Percentiles rank a stretch among this genome's conserved stretches.
Conservation (phyloP, 805 yeast species). For the Candida parachauliodes region DNA sequence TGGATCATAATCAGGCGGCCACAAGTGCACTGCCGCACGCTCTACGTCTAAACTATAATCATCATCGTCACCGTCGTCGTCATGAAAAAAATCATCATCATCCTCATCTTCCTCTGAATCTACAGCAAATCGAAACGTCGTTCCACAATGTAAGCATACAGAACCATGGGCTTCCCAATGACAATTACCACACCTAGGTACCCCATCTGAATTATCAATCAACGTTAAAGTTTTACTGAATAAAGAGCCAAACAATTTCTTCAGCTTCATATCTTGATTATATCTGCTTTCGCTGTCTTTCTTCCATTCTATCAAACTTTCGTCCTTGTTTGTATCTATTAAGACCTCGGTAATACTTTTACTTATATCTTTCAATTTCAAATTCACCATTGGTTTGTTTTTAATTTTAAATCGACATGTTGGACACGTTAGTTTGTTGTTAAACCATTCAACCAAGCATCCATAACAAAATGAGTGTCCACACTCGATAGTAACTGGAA, state of each 20-base stretch:
- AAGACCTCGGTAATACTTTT: constrained; percentile 35
- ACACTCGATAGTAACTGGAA: constrained; percentile 61
- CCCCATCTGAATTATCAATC: constrained; percentile 65
- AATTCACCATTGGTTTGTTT: constrained; percentile 51
- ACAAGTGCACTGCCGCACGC: constrained; percentile 6
- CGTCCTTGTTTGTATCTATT: constrained; percentile 27
- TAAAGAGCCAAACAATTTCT: constrained; percentile 44
- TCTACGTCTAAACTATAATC: too few species aligned
- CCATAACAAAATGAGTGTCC: constrained; percentile 76
- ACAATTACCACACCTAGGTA: constrained; percentile 69
- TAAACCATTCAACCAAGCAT: constrained; percentile 62
- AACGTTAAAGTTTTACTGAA: constrained; percentile 51
- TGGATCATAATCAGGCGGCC: constrained; percentile 22
- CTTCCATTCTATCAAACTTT: constrained; percentile 23
- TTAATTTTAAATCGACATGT: constrained; percentile 53
- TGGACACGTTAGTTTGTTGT: constrained; percentile 60
- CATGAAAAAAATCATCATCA: constrained; percentile 32
- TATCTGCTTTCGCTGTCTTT: constrained; percentile 30
- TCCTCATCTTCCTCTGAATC: constrained; percentile 33
- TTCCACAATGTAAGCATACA: constrained; percentile 66
- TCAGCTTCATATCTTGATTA: constrained; percentile 33
- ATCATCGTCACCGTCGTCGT: constrained; percentile 7
- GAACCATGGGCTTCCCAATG: constrained; percentile 76
- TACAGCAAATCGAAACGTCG: constrained; percentile 39
- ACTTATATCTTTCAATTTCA: constrained; percentile 46